These are phyloP conservation scores for Yamadazyma mexicana DNA, from an alignment of 1,139 yeast species.

Conservation along the genomic window DNA sequence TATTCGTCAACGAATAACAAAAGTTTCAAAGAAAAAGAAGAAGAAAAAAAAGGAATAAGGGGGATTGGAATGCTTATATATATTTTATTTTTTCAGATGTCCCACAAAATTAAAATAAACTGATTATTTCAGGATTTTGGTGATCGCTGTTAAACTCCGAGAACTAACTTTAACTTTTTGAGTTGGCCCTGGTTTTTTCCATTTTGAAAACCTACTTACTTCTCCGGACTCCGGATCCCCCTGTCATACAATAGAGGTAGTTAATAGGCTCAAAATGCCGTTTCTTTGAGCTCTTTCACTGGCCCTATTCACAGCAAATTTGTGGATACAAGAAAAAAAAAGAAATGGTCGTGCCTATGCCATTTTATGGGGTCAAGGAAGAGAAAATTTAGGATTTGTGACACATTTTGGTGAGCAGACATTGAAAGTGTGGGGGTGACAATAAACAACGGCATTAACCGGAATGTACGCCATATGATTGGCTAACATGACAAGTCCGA, in stretches of 20 bases:
- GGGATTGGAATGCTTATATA: not conserved
- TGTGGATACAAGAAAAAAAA: too few relatives aligned
- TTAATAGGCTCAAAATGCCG: not conserved
- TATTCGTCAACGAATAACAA: not conserved
- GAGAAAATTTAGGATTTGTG: not conserved
- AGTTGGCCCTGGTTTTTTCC: too few relatives aligned
- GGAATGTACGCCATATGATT: too few relatives aligned
- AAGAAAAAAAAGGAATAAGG: not conserved
- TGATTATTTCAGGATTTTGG: not conserved
- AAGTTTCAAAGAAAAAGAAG: too few relatives aligned
- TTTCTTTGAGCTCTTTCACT: not conserved
- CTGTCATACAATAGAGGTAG: too few relatives aligned
- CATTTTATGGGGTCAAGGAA: conserved; percentile 5
- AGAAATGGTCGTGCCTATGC: conserved; percentile 2
- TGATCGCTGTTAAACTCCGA: conserved; percentile 7
- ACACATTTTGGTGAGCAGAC: not conserved
- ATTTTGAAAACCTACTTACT: too few relatives aligned
- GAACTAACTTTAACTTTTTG: not conserved
- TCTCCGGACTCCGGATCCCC: too few relatives aligned
- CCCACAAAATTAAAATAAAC: not conserved
- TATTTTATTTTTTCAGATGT: not conserved
- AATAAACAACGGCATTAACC: too few relatives aligned
- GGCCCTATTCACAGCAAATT: not conserved
- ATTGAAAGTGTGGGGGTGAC: conserved; percentile 1
- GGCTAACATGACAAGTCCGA: too few relatives aligned